A percentile compares a stretch with the other conserved stretches of the same genome.
These are phyloP conservation scores for Lojkania enalia DNA, from an alignment of 2,329 filamentous ascomycete genomes.

Conservation along the genomic window DNA sequence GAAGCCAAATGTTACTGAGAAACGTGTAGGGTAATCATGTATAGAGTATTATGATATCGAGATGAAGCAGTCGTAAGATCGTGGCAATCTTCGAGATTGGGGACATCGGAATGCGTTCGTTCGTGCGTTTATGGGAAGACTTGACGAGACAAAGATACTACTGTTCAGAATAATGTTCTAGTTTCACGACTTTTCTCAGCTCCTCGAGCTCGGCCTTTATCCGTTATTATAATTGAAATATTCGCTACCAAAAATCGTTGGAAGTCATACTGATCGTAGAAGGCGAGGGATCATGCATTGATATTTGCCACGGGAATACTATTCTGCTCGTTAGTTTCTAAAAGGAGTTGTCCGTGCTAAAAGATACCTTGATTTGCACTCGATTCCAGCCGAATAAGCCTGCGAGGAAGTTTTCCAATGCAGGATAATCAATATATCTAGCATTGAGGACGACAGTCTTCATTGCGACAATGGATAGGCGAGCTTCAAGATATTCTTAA, in stretches of 20 bases:
- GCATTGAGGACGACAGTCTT: conserved; percentile 4
- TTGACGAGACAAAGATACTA: too few species aligned
- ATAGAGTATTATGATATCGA: too few species aligned
- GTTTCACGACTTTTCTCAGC: not conserved
- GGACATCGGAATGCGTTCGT: too few species aligned
- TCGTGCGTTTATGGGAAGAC: too few species aligned
- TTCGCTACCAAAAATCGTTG: not conserved
- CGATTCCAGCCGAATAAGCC: conserved; percentile 2
- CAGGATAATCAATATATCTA: conserved; percentile 5
- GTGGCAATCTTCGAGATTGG: too few species aligned
- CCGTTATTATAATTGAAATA: too few species aligned
- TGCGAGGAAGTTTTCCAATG: conserved; percentile 4
- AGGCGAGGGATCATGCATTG: conserved; percentile 6
- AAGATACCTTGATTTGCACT: not conserved
- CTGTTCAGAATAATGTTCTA: conserved; percentile 4
- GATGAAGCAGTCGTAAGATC: too few species aligned
- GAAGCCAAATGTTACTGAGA: too few species aligned
- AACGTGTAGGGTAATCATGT: too few species aligned
- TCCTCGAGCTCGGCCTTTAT: not conserved
- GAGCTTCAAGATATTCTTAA: not conserved
- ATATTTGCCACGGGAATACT: conserved; percentile 8
- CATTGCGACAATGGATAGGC: not conserved
- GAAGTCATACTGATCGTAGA: conserved; percentile 1
- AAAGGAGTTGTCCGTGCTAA: not conserved
- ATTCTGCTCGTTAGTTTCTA: not conserved